These are phyloP conservation scores for Trichomonascaceae sp. DNA, from an alignment of 1,139 yeast genomes.

Conservation along the genomic window DNA sequence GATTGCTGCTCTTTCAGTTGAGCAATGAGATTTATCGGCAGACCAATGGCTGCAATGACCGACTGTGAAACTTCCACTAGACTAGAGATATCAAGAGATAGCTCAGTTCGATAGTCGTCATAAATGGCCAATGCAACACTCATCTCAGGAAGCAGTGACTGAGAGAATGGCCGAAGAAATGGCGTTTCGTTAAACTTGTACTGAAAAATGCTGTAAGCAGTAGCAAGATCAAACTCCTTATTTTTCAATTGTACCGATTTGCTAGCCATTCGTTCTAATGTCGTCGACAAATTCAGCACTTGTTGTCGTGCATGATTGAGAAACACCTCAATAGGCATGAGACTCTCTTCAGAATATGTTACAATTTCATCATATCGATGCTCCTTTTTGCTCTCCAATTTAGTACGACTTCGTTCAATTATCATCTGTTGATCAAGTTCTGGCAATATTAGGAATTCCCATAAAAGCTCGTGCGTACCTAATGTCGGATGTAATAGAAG, in stretches of 20 bases:
- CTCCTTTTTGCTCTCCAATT: slow-evolving; percentile 32
- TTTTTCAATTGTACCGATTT: slow-evolving; percentile 17
- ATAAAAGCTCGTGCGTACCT: slow-evolving; percentile 34
- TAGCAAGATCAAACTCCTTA: slow-evolving; percentile 20
- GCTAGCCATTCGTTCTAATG: slow-evolving; percentile 16
- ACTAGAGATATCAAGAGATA: slow-evolving; percentile 15
- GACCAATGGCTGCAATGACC: slow-evolving; percentile 19
- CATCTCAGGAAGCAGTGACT: slow-evolving; percentile 13
- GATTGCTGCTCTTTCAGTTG: slow-evolving; percentile 23
- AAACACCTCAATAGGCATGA: slow-evolving; percentile 24
- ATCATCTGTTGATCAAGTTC: slow-evolving; percentile 32
- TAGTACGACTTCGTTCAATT: slow-evolving; percentile 32
- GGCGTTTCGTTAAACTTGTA: slow-evolving; percentile 16
- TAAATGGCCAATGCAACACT: slow-evolving; percentile 12
- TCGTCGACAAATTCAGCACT: slow-evolving; percentile 15
- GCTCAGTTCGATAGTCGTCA: slow-evolving; percentile 11
- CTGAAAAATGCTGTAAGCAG: slow-evolving; percentile 20
- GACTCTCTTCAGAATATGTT: slow-evolving; percentile 21
- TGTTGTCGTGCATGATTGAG: slow-evolving; percentile 25
- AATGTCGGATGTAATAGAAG: slow-evolving; percentile 35
- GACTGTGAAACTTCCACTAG: slow-evolving; percentile 19
- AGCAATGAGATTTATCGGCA: slow-evolving; percentile 23
- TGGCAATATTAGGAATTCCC: slow-evolving; percentile 42
- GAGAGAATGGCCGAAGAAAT: slow-evolving; percentile 13
- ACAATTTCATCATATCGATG: slow-evolving; percentile 24